Conservation (phyloP, 2,329 filamentous ascomycete genomes). For the Onygenales sp. region DNA sequence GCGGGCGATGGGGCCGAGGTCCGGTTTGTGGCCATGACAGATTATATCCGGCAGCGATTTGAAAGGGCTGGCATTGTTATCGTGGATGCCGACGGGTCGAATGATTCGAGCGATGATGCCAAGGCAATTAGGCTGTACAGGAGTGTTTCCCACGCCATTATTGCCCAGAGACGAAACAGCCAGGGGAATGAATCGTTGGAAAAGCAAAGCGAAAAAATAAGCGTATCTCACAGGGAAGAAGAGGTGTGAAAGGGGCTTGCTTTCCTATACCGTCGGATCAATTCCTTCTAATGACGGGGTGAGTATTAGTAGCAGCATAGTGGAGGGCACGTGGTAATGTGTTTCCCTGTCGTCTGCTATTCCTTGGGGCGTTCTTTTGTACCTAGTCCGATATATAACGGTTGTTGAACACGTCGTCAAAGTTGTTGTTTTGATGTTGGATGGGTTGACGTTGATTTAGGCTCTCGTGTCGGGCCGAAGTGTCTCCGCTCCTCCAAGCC, state of each 20-base stretch:
- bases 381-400: too few species aligned
- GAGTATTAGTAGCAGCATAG: too few species aligned
- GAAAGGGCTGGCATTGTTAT: constrained; percentile 25
- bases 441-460: too few species aligned
- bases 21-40: constrained; percentile 40
- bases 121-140: constrained; percentile 9
- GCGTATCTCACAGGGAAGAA: constrained; percentile 9
- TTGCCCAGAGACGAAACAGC: constrained; percentile 6
- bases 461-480: too few species aligned
- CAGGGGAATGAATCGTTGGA: constrained; percentile 10
- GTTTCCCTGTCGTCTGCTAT: too few species aligned
- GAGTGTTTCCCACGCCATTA: constrained; percentile 10
- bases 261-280: too few species aligned
- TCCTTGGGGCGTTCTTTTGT: too few species aligned
- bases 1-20: constrained; percentile 39
- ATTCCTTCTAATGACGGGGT: too few species aligned
- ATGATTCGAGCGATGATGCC: neutral
- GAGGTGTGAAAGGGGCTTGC: neutral
- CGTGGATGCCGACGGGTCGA: constrained; percentile 6
- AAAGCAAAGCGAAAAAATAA: constrained; percentile 9
- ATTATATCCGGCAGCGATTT: constrained; percentile 27
- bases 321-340: too few species aligned
- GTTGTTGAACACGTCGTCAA: too few species aligned
- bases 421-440: too few species aligned
- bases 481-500: too few species aligned